Evolutionary conservation across 108 stramenopile species (phyloP).

Genomic region (Skeletonema marinoi): DNA sequence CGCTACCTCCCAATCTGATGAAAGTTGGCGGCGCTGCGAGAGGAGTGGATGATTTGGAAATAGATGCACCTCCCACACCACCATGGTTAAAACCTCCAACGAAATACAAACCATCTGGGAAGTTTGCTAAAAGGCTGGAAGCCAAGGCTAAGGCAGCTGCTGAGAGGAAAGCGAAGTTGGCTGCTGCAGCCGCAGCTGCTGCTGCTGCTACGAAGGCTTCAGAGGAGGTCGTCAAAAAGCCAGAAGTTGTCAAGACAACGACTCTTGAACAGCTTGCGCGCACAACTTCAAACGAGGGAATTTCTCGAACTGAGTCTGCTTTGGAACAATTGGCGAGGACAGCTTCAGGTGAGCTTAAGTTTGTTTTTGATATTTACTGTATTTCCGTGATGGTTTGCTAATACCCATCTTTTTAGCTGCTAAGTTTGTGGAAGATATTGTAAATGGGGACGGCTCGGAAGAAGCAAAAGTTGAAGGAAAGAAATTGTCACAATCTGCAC

Average conservation of each 20-base stretch:
- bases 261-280: constrained; percentile 55
- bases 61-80: constrained; percentile 44
- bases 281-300: constrained; percentile 33
- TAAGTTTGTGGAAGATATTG: constrained; percentile 58
- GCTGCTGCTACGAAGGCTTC: constrained; percentile 42
- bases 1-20: not conserved
- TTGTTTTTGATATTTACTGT: not conserved
- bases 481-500: constrained; percentile 60
- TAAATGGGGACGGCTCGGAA: constrained; percentile 60
- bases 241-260: constrained; percentile 4
- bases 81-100: constrained; percentile 48
- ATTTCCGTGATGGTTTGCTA: not conserved
- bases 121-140: constrained; percentile 10
- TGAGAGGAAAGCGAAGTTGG: not conserved
- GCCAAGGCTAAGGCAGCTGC: not conserved
- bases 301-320: constrained; percentile 1
- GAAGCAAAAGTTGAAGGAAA: constrained; percentile 47
- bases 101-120: constrained; percentile 32
- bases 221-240: constrained; percentile 16
- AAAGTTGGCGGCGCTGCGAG: constrained; percentile 11
- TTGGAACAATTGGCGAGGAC: constrained; percentile 68
- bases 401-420: constrained; percentile 19
- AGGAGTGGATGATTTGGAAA: constrained; percentile 18
- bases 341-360: constrained; percentile 51
- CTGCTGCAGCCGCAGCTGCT: constrained; percentile 1